Evolutionary conservation across 2,329 filamentous ascomycete species (phyloP).

Genomic region (Fusarium armeniacum): DNA sequence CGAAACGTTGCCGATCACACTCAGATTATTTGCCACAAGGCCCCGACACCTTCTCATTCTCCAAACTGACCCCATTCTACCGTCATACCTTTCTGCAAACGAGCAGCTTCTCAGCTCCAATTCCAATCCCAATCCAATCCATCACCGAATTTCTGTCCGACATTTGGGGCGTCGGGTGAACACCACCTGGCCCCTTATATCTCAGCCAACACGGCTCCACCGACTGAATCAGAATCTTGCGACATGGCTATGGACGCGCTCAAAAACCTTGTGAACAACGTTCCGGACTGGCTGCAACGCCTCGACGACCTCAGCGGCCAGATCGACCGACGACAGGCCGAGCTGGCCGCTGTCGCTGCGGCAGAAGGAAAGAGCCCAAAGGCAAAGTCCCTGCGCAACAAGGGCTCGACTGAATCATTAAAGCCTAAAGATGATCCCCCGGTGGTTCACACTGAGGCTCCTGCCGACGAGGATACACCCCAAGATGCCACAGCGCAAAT

Average conservation of each 20-base stretch:
- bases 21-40: slow-evolving; percentile 38
- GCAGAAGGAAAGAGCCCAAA: slow-evolving; percentile 49
- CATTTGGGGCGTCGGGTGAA: slow-evolving; percentile 51
- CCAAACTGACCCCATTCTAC: slow-evolving; percentile 12
- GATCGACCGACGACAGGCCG: slow-evolving; percentile 72
- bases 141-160: slow-evolving; percentile 24
- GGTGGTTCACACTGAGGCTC: slow-evolving; percentile 36
- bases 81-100: slow-evolving; percentile 15
- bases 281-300: slow-evolving; percentile 71
- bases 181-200: slow-evolving; percentile 51
- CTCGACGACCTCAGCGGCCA: slow-evolving; percentile 72
- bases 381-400: slow-evolving; percentile 63
- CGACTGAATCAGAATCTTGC: slow-evolving; percentile 50
- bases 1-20: slow-evolving; percentile 36
- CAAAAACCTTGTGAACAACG: slow-evolving; percentile 66
- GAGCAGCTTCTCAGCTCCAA: slow-evolving; percentile 8
- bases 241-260: slow-evolving; percentile 69
- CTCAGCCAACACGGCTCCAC: slow-evolving; percentile 49
- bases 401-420: slow-evolving; percentile 68
- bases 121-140: slow-evolving; percentile 7
- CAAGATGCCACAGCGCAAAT: slow-evolving; percentile 42
- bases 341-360: slow-evolving; percentile 66
- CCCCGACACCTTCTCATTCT: background rate
- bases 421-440: slow-evolving; percentile 61
- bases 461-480: slow-evolving; percentile 31